Evolutionary conservation across 2,329 filamentous ascomycete species (phyloP).

Genomic region (Coniochaeta sp.): DNA sequence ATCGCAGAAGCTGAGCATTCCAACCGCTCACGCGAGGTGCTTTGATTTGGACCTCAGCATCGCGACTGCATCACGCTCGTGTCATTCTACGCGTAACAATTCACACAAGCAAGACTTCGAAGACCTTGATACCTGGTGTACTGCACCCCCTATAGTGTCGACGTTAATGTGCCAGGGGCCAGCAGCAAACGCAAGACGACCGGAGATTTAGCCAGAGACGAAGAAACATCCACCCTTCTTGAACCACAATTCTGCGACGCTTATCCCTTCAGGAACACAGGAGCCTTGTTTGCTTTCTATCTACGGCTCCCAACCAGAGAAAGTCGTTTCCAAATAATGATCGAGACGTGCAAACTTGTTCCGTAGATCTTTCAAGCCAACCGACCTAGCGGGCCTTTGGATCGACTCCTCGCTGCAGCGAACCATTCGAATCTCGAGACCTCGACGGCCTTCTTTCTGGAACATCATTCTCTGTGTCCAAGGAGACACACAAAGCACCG

Average conservation of each 20-base stretch:
- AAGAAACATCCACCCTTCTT: not conserved
- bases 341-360: not conserved
- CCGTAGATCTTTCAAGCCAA: constrained; percentile 1
- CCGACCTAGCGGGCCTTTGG: not conserved
- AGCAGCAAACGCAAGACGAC: not conserved
- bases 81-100: not conserved
- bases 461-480: not conserved
- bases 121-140: not conserved
- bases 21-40: not conserved
- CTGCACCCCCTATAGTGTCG: not conserved
- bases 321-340: not conserved
- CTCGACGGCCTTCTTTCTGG: not conserved
- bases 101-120: not conserved
- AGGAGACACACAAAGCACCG: not conserved
- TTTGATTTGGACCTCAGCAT: not conserved
- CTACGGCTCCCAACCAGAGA: not conserved
- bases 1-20: not conserved
- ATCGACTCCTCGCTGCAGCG: not conserved
- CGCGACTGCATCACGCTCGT: not conserved
- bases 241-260: constrained; percentile 1
- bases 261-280: not conserved
- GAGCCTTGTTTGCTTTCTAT: not conserved
- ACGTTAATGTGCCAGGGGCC: not conserved
- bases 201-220: not conserved
- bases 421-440: not conserved